These are phyloP conservation scores for Syncephalastrum sp. DNA, from an alignment of 371 early-diverging fungal genomes.

Conservation along the genomic window DNA sequence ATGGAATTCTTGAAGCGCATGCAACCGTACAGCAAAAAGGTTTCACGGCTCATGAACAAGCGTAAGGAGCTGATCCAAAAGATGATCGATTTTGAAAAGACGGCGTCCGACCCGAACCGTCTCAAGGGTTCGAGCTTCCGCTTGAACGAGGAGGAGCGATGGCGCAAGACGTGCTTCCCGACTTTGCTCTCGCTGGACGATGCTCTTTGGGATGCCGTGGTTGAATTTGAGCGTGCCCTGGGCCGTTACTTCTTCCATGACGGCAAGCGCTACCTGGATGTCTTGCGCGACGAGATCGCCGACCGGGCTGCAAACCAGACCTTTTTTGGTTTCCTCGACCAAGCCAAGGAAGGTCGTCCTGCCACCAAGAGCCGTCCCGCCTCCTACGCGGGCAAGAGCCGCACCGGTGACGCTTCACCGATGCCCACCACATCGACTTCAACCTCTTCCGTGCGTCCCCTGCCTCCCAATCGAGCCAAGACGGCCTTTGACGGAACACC, in stretches of 20 bases:
- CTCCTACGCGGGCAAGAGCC: no score
- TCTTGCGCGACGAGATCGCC: slow-evolving; percentile 58
- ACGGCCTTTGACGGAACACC: background rate
- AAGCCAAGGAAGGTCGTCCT: slow-evolving; percentile 26
- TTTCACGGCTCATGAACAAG: slow-evolving; percentile 56
- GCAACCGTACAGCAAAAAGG: slow-evolving; percentile 30
- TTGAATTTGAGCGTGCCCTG: slow-evolving; percentile 50
- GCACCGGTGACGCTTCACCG: slow-evolving; percentile 9
- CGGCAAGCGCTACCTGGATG: slow-evolving; percentile 49
- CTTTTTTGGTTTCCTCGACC: slow-evolving; percentile 61
- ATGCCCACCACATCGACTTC: slow-evolving; percentile 2
- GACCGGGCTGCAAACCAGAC: slow-evolving; percentile 70
- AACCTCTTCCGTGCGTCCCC: slow-evolving; percentile 4
- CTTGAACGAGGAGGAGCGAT: slow-evolving; percentile 85
- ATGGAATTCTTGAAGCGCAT: slow-evolving; percentile 42
- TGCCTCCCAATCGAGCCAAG: background rate
- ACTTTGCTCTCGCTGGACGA: slow-evolving; percentile 77
- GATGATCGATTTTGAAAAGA: slow-evolving; percentile 86
- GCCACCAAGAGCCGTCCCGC: no score
- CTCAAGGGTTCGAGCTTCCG: slow-evolving; percentile 82
- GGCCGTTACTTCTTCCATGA: slow-evolving; percentile 58
- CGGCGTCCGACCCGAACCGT: slow-evolving; percentile 83
- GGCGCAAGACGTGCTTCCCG: slow-evolving; percentile 82
- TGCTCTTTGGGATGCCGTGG: slow-evolving; percentile 56
- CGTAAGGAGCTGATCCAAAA: slow-evolving; percentile 61